A percentile compares a stretch with the other conserved stretches of the same genome.
Evolutionary conservation across 139 green algal genomes (phyloP).

Genomic region (Micractinium conductrix): DNA sequence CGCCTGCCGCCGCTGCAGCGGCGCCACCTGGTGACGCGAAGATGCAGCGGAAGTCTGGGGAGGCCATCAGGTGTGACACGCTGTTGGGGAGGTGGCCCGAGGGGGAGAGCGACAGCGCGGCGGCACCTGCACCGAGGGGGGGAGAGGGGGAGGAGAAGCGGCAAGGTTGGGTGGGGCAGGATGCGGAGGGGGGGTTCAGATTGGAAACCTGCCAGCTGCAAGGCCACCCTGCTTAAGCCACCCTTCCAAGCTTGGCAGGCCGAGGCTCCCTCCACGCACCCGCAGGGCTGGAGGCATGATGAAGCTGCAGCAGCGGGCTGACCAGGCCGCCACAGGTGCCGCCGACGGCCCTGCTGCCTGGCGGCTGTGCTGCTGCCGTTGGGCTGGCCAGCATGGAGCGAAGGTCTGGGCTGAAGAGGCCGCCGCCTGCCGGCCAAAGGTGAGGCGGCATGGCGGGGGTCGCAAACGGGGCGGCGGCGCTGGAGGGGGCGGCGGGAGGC

Average conservation of each 20-base stretch:
- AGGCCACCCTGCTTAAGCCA: too few relatives aligned
- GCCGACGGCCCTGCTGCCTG: neutral
- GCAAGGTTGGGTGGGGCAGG: neutral
- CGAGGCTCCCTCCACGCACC: neutral
- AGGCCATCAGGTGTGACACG: conserved; percentile 8
- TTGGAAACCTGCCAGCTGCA: too few relatives aligned
- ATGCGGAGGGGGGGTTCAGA: neutral
- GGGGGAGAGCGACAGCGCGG: neutral
- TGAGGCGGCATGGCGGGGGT: neutral
- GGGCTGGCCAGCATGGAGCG: conserved; percentile 1
- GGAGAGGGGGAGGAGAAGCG: neutral
- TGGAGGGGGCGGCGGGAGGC: neutral
- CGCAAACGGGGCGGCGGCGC: neutral
- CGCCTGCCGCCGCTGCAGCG: neutral
- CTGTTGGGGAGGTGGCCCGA: neutral
- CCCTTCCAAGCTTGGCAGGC: neutral
- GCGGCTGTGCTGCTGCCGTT: neutral
- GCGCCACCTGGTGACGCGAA: neutral
- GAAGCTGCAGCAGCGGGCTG: neutral
- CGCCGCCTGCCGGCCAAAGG: neutral
- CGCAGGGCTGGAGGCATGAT: neutral
- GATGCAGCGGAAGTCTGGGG: conserved; percentile 20
- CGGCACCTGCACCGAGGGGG: neutral
- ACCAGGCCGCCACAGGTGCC: neutral
- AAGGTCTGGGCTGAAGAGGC: conserved; percentile 2